Conservation (phyloP, 345 rosid species). For the Rhizophora mangle region DNA sequence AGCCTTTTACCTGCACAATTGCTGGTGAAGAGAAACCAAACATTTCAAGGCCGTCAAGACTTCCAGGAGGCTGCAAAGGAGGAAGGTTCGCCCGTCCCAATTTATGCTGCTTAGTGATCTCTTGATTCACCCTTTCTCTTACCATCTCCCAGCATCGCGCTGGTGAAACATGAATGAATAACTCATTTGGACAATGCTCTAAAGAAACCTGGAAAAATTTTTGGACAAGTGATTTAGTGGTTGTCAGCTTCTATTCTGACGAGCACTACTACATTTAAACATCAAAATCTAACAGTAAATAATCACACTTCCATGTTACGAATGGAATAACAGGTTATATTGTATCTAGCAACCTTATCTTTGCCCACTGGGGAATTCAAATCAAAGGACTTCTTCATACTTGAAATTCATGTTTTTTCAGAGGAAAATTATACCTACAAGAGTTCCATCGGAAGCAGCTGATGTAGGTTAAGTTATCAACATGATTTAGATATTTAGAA, state of each 20-base stretch:
- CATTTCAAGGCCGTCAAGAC: conserved; percentile 95
- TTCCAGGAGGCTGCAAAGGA: conserved; percentile 89
- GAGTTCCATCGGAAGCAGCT: too few relatives aligned
- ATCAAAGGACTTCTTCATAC: too few relatives aligned
- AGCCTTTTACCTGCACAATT: conserved; percentile 66
- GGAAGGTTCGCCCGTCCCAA: conserved; percentile 68
- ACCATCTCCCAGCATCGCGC: conserved; percentile 99
- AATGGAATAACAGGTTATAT: too few relatives aligned
- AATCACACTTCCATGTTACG: too few relatives aligned
- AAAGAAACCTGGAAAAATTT: conserved; percentile 67
- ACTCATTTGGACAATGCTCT: conserved; percentile 74
- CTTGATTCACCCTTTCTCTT: conserved; percentile 85
- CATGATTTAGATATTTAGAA: too few relatives aligned
- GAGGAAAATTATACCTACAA: too few relatives aligned
- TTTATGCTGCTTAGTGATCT: conserved; percentile 82
- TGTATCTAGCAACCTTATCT: too few relatives aligned
- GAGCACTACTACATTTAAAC: not conserved
- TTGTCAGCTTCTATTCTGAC: not conserved
- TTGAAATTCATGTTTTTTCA: too few relatives aligned
- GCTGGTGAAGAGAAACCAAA: conserved; percentile 93
- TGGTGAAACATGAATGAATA: conserved; percentile 77
- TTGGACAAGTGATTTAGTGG: conserved; percentile 1
- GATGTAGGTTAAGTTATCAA: too few relatives aligned
- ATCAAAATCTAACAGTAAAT: not conserved
- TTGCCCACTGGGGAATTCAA: too few relatives aligned